Evolutionary conservation across 169 alveolate species (phyloP).

Genomic region (Theileria parva): DNA sequence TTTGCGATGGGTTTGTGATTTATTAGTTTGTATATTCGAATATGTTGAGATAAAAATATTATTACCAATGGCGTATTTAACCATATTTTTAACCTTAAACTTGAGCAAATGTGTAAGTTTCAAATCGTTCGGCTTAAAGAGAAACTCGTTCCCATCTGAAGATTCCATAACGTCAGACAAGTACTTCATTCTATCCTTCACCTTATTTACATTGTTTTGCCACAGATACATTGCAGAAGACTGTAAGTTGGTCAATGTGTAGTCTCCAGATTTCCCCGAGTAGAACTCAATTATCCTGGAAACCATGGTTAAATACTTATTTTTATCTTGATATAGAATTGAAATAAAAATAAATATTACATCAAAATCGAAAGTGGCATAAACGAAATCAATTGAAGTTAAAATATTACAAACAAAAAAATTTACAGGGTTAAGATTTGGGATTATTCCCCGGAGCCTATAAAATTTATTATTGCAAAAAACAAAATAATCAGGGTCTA

Average conservation of each 20-base stretch:
- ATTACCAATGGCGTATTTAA: background rate
- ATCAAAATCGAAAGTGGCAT: conserved; percentile 56
- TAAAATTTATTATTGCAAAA: conserved; percentile 13
- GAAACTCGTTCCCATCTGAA: conserved; percentile 27
- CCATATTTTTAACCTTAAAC: conserved; percentile 41
- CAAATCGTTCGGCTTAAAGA: conserved; percentile 36
- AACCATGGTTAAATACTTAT: conserved; percentile 42
- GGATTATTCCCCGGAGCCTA: conserved; percentile 56
- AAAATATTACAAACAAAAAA: conserved; percentile 34
- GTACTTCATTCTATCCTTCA: conserved; percentile 48
- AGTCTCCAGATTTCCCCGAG: background rate
- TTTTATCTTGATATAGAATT: conserved; percentile 26
- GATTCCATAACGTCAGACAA: conserved; percentile 33
- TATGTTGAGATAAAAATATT: conserved; percentile 38
- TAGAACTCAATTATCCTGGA: conserved; percentile 51
- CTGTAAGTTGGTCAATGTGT: conserved; percentile 21
- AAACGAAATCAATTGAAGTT: conserved; percentile 8
- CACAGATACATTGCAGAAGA: conserved; percentile 33
- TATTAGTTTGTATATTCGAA: conserved; percentile 9
- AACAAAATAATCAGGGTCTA: background rate
- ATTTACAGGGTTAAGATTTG: conserved; percentile 50
- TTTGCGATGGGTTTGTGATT: background rate
- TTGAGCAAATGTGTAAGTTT: conserved; percentile 35
- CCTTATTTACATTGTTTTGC: conserved; percentile 47
- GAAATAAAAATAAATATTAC: conserved; percentile 46